Evolutionary conservation across 2,329 filamentous ascomycete genomes (phyloP).

Genomic region (Colletotrichum aenigma): DNA sequence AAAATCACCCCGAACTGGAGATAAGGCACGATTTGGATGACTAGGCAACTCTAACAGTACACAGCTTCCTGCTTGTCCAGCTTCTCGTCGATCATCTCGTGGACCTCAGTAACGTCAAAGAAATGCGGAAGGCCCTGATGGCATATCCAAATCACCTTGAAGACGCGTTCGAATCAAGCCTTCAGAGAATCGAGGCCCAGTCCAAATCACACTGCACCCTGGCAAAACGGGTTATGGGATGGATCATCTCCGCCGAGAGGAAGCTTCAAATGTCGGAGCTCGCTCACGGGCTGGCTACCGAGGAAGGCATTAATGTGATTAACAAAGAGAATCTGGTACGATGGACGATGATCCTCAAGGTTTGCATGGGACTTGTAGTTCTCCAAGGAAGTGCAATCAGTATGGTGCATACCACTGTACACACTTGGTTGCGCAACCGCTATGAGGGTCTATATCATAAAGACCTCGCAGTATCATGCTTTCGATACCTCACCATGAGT

Average conservation of each 20-base stretch:
- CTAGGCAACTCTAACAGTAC: background rate
- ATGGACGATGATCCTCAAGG: background rate
- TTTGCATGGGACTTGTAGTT: background rate
- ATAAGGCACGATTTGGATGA: too few species aligned
- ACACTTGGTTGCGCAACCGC: background rate
- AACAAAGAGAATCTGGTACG: background rate
- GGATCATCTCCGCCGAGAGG: background rate
- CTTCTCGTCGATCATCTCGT: background rate
- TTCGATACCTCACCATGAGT: background rate
- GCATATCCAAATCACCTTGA: accelerated
- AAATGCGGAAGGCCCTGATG: background rate
- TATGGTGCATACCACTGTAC: background rate
- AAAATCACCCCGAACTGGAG: background rate
- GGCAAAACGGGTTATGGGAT: background rate
- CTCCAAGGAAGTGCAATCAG: background rate
- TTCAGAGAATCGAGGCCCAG: background rate
- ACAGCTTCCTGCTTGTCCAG: background rate
- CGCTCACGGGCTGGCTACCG: background rate
- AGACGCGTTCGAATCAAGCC: background rate
- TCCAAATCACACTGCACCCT: background rate
- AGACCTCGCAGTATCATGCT: background rate
- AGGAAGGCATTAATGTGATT: background rate
- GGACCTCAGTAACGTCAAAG: background rate
- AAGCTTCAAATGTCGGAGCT: background rate
- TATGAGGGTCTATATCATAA: accelerated